Evolutionary conservation across 352 stramenopile genomes (phyloP).

Genomic region (Blastocystis hominis): DNA sequence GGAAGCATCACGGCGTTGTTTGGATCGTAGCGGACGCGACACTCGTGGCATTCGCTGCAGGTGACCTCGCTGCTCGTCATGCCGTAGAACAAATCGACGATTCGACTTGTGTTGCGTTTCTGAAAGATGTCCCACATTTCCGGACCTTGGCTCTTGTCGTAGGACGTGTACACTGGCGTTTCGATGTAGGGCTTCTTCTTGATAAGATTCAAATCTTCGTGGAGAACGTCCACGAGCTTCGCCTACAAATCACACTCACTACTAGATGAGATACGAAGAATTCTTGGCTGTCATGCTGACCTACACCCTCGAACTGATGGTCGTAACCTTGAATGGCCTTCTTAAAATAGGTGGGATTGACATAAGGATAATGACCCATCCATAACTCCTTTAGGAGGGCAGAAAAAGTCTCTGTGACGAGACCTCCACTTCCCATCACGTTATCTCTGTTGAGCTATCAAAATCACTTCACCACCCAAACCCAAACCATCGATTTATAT

Average conservation of each 20-base stretch:
- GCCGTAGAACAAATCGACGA: constrained; percentile 46
- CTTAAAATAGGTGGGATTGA: constrained; percentile 16
- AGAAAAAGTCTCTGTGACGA: constrained; percentile 23
- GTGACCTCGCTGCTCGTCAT: constrained; percentile 10
- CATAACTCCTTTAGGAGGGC: constrained; percentile 15
- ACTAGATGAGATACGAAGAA: not conserved
- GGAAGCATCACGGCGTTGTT: constrained; percentile 50
- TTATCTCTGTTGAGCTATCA: constrained; percentile 38
- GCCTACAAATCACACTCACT: not conserved
- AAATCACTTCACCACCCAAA: not conserved
- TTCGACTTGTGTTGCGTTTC: constrained; percentile 27
- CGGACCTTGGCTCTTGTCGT: not conserved
- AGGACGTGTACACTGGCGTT: constrained; percentile 11
- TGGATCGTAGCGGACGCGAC: constrained; percentile 20
- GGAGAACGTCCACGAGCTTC: constrained; percentile 41
- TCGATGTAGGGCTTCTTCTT: constrained; percentile 55
- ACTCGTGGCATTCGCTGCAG: constrained; percentile 34
- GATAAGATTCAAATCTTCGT: constrained; percentile 50
- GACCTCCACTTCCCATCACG: constrained; percentile 25
- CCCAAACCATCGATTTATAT: not conserved
- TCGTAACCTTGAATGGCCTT: constrained; percentile 20
- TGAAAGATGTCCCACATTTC: constrained; percentile 56
- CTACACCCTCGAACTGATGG: constrained; percentile 11
- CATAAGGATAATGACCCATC: not conserved
- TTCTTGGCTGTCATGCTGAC: constrained; percentile 46